Percentiles rank a stretch among this genome's conserved stretches.
Conservation (phyloP, 2,329 filamentous ascomycete species). For the Hymenoscyphus albidus region DNA sequence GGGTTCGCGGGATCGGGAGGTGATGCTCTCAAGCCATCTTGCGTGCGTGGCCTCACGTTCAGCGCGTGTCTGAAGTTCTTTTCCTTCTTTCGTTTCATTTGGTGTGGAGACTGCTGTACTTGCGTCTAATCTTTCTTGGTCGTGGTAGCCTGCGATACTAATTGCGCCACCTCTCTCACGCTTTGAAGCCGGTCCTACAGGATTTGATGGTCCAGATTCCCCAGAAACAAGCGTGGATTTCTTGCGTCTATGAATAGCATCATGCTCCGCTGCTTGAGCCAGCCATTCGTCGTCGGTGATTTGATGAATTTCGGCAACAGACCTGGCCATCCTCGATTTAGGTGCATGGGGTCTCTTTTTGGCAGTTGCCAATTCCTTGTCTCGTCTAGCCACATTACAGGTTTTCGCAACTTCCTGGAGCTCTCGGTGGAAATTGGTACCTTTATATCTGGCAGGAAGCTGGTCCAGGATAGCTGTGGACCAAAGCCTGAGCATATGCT, state of each 20-base stretch:
- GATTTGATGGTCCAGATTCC: not conserved
- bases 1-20: slow-evolving; percentile 4
- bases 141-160: not conserved
- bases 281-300: slow-evolving; percentile 9
- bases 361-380: slow-evolving; percentile 5
- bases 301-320: not conserved
- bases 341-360: not conserved
- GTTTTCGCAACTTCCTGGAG: not conserved
- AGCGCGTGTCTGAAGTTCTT: not conserved
- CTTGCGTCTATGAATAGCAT: not conserved
- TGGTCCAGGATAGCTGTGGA: not conserved
- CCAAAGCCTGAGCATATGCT: slow-evolving; percentile 1
- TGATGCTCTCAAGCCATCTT: slow-evolving; percentile 5
- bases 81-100: not conserved
- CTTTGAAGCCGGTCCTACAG: not conserved
- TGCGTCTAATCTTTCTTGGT: not conserved
- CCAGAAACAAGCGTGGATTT: not conserved
- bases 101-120: not conserved
- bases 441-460: slow-evolving; percentile 3
- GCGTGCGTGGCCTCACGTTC: not conserved
- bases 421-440: not conserved
- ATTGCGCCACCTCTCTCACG: not conserved
- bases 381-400: not conserved
- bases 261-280: slow-evolving; percentile 6
- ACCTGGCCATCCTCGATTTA: not conserved